Evolutionary conservation across 2,329 filamentous ascomycete species (phyloP), one percentile per base, ranked within the genome.

Genomic region (Exophiala sp.): DNA sequence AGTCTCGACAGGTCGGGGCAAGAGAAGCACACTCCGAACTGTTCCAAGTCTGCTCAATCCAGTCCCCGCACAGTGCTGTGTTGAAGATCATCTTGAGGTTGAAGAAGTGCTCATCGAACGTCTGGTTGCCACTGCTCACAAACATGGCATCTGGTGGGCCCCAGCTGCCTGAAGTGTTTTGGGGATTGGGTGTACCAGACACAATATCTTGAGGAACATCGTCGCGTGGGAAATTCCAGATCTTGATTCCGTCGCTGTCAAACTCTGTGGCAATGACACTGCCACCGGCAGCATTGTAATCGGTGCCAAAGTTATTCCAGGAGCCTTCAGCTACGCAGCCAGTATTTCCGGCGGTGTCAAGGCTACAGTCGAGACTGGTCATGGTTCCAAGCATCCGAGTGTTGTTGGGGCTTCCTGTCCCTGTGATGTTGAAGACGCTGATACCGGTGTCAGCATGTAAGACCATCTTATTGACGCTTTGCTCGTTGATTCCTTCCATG

Each of bases 1-100:
- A 93, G 10, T 81, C 79, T 21, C 81, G 66, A 70, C 90, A 95
- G 0, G 80, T 82, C 19, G 68, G 54, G 0, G 80, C 83, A 60
- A 79, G 73, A 27, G 74, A 68, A 1, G 73, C 68, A 65, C 85
- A 88, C 37, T 76, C 74, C 3, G 68, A 55, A n/a, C 53, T 81
- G 58, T 50, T 63, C 62, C 82, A 78, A 1, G 72, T 69, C 13
- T 62, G 58, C 10, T 76, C 76, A 6, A 76, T 76, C 75, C 76
- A 79, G 46, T 76, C 72, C 27, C 77, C 76, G 53, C 76, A 79
- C 63, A 79, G 78, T 1, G 73, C 75, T 1, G 70, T 74, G 56
- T 78, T 72, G 48, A 79, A 71, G 18, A 77, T 64, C 41, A 73
- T 67, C 14, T 66, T 63, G 48, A 71, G 67, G 7, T 65, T 46